Conservation (phyloP, 257 asterid genomes). For the Solanum piurae region DNA sequence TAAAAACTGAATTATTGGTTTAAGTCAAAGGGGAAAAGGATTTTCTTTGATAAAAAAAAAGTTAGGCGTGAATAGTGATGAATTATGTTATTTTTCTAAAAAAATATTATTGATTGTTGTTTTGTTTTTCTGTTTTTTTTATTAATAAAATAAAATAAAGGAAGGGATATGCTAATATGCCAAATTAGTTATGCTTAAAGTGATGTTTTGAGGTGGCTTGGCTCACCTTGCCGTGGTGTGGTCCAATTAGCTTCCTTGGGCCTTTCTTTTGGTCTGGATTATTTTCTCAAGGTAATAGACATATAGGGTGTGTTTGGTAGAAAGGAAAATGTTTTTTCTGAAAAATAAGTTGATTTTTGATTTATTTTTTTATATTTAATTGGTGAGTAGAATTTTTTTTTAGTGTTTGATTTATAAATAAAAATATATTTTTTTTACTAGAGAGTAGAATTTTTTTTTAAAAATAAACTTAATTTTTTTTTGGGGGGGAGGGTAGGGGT, state of each 20-base stretch:
- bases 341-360: no score
- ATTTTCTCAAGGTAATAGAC: no score
- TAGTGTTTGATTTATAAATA: no score
- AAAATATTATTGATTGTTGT: neutral
- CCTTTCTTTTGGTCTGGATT: neutral
- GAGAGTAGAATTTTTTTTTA: no score
- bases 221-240: neutral
- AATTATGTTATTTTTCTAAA: neutral
- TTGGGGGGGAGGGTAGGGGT: no score
- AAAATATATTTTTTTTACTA: no score
- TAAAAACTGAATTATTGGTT: neutral
- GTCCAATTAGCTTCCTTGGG: neutral
- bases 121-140: neutral
- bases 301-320: no score
- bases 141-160: neutral
- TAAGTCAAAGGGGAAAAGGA: neutral
- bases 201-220: neutral
- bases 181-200: neutral
- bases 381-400: no score
- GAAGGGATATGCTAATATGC: neutral
- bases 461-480: no score
- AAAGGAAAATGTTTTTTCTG: no score
- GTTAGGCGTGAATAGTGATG: neutral
- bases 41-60: neutral
- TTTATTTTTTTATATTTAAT: no score